Evolutionary conservation across 805 yeast genomes (phyloP).

Genomic region (Starmerella riodocensis): DNA sequence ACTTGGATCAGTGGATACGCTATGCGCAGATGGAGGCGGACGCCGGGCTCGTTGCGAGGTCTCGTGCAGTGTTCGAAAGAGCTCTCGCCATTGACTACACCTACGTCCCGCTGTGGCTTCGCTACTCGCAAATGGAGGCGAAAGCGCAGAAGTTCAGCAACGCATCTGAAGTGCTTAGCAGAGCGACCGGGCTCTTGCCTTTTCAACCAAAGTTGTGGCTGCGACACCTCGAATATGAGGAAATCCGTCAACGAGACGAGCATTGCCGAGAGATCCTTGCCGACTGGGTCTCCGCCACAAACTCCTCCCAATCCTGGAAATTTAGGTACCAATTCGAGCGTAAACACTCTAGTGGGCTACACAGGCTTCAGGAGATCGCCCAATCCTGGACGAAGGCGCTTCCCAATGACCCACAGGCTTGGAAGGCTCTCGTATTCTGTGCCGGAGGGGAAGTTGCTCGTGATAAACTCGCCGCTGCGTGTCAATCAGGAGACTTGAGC

Average conservation of each 20-base stretch:
- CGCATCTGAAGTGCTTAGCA: constrained; percentile 70
- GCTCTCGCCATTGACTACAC: constrained; percentile 65
- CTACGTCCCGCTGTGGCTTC: constrained; percentile 72
- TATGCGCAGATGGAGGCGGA: constrained; percentile 81
- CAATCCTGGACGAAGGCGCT: constrained; percentile 1
- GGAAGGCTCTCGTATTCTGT: background rate
- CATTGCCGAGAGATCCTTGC: constrained; percentile 56
- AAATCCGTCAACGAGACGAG: constrained; percentile 48
- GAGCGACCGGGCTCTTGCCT: constrained; percentile 65
- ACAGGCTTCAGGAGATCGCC: background rate
- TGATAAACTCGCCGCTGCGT: background rate
- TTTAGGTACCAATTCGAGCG: constrained; percentile 8
- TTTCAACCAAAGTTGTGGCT: constrained; percentile 79
- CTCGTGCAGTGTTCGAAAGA: constrained; percentile 78
- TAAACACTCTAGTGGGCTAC: background rate
- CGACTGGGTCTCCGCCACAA: constrained; percentile 52
- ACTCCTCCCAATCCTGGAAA: constrained; percentile 1
- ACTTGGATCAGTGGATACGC: constrained; percentile 78
- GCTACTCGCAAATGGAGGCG: constrained; percentile 69
- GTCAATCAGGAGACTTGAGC: background rate
- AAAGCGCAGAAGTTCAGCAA: constrained; percentile 64
- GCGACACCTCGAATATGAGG: constrained; percentile 69
- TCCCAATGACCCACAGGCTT: constrained; percentile 1
- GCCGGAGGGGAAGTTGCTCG: background rate
- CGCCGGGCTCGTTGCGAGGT: constrained; percentile 64